phyloP scores from a whole-genome alignment of 768 basidiomycete species.

The Paxillus involutus region DNA sequence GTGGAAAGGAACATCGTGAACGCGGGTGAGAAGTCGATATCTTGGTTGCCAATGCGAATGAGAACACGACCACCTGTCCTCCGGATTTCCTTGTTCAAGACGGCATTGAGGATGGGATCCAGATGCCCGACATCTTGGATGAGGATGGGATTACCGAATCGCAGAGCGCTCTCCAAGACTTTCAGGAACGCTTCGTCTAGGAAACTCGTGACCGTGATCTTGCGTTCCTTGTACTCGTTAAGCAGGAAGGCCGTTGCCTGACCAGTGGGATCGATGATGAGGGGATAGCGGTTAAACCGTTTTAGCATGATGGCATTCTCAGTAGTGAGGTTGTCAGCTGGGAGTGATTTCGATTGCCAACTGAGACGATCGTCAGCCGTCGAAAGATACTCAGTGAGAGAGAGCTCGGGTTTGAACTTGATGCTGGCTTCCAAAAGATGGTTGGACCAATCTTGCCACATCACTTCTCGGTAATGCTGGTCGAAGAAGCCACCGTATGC shows the following conservation, averaged over 20 bases:
- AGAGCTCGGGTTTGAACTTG: slow-evolving; percentile 89
- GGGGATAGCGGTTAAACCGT: slow-evolving; percentile 94
- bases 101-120: slow-evolving; percentile 96
- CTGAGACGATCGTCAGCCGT: slow-evolving; percentile 93
- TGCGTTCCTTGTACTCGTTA: slow-evolving; percentile 93
- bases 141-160: slow-evolving; percentile 95
- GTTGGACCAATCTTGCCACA: slow-evolving; percentile 94
- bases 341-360: slow-evolving; percentile 96
- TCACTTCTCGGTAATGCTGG: slow-evolving; percentile 94
- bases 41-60: slow-evolving; percentile 94
- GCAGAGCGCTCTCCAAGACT: slow-evolving; percentile 96
- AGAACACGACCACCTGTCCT: slow-evolving; percentile 96
- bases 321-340: slow-evolving; percentile 91
- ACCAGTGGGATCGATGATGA: slow-evolving; percentile 97
- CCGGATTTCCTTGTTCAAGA: slow-evolving; percentile 94
- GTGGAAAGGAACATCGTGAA: slow-evolving; percentile 99
- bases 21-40: slow-evolving; percentile 99
- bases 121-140: slow-evolving; percentile 98
- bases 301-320: slow-evolving; percentile 99
- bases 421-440: slow-evolving; percentile 89
- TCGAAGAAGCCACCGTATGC: slow-evolving; percentile 99
- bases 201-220: slow-evolving; percentile 98
- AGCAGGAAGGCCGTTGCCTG: slow-evolving; percentile 94
- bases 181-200: slow-evolving; percentile 98
- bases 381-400: slow-evolving; percentile 93